phyloP scores from a whole-genome alignment of 495 filamentous ascomycete genomes.

The Xylaria venustula region DNA sequence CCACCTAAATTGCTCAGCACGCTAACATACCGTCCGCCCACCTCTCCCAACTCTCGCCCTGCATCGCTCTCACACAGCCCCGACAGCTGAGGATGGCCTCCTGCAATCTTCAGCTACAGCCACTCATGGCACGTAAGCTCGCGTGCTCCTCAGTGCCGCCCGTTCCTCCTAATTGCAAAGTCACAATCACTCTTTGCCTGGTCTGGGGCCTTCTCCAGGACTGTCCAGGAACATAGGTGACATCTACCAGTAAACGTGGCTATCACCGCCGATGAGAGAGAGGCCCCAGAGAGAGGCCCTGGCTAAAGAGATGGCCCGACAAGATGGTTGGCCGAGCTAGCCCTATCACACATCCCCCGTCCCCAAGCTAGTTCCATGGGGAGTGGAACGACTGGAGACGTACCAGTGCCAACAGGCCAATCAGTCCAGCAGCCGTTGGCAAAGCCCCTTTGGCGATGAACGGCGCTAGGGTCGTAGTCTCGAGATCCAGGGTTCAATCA shows the following conservation, averaged over 20 bases:
- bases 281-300: neutral
- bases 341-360: neutral
- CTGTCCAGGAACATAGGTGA: neutral
- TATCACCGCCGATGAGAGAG: neutral
- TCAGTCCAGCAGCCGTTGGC: neutral
- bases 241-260: conserved; percentile 3
- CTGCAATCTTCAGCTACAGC: conserved; percentile 9
- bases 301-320: conserved; percentile 3
- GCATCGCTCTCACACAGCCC: conserved; percentile 2
- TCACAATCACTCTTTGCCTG: neutral
- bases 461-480: conserved; percentile 6
- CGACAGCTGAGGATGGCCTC: conserved; percentile 3
- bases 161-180: neutral
- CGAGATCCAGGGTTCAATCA: conserved; percentile 10
- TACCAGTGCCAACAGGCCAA: neutral
- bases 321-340: conserved; percentile 10
- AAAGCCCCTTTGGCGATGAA: neutral
- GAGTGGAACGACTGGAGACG: conserved; percentile 10
- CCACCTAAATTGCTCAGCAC: no score
- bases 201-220: neutral
- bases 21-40: no score
- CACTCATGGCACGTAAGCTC: conserved; percentile 4
- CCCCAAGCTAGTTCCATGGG: neutral
- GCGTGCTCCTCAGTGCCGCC: neutral
- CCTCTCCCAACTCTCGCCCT: no score